Conservation (phyloP, 306 rosid genomes). For the Prunus campanulata region DNA sequence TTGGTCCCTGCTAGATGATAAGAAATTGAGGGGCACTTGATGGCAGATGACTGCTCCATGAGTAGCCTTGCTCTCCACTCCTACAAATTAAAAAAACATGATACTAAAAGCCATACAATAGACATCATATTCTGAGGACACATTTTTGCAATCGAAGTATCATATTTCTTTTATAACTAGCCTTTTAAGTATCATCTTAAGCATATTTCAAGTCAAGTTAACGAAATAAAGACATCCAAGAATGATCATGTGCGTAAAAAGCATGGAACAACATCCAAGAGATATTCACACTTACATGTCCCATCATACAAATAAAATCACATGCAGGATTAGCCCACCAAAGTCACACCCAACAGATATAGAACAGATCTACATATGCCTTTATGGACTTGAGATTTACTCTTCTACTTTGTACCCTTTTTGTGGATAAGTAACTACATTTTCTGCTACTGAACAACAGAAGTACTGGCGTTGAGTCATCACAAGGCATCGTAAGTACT, state of each 20-base stretch:
- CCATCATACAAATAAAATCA: neutral
- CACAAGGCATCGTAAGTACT: too few species aligned
- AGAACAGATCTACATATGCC: neutral
- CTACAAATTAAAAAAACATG: slow-evolving; percentile 36
- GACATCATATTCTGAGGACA: slow-evolving; percentile 2
- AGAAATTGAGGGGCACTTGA: slow-evolving; percentile 94
- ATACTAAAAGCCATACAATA: slow-evolving; percentile 10
- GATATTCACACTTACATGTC: too few species aligned
- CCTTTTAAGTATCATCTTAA: neutral
- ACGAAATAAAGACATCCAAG: neutral
- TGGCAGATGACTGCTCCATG: slow-evolving; percentile 84
- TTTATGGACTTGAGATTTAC: neutral
- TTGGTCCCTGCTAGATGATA: slow-evolving; percentile 92
- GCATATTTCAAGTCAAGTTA: neutral
- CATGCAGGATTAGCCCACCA: neutral
- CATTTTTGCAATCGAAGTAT: neutral
- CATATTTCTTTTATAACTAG: neutral
- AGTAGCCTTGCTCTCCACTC: slow-evolving; percentile 92
- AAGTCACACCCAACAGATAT: neutral
- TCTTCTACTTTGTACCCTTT: neutral
- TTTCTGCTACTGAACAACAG: neutral
- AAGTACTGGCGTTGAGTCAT: neutral
- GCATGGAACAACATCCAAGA: neutral
- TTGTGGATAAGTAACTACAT: neutral
- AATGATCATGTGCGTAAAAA: neutral